Conservation (phyloP, 176 grass and related monocot genomes). For the Musa acuminata region DNA sequence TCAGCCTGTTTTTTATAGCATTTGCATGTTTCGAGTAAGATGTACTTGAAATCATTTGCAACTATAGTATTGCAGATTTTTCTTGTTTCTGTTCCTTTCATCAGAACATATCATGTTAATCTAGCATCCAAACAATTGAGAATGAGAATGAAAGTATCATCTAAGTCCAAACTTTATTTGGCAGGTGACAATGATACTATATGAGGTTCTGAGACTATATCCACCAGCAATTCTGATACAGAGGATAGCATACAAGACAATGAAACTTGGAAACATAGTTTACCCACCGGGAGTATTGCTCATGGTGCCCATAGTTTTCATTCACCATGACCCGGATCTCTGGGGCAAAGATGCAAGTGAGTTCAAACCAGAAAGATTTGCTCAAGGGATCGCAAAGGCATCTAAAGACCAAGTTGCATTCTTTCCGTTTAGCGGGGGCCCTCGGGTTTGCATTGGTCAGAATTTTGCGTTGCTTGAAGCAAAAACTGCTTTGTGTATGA, state of each 20-base stretch:
- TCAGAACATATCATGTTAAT: background rate
- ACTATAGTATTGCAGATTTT: too few species aligned
- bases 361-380: conserved; percentile 67
- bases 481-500: conserved; percentile 47
- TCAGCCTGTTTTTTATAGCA: too few species aligned
- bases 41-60: too few species aligned
- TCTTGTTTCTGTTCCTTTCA: too few species aligned
- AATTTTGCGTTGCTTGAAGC: conserved; percentile 57
- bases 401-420: conserved; percentile 36
- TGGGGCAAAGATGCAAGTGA: conserved; percentile 48
- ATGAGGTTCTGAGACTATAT: conserved; percentile 69
- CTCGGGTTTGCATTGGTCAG: conserved; percentile 60
- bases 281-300: conserved; percentile 54
- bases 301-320: conserved; percentile 22
- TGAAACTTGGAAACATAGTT: conserved; percentile 38
- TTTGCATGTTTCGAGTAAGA: too few species aligned
- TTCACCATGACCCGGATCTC: conserved; percentile 52
- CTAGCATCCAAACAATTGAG: background rate
- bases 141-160: background rate
- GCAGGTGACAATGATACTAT: conserved; percentile 56
- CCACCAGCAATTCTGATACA: conserved; percentile 18
- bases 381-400: conserved; percentile 47
- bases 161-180: background rate
- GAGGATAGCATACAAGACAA: conserved; percentile 42
- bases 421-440: conserved; percentile 63